Evolutionary conservation across 164 flowering plant genomes (phyloP), one percentile per base, ranked within the genome.

Genomic region (Magnolia changhungtana): DNA sequence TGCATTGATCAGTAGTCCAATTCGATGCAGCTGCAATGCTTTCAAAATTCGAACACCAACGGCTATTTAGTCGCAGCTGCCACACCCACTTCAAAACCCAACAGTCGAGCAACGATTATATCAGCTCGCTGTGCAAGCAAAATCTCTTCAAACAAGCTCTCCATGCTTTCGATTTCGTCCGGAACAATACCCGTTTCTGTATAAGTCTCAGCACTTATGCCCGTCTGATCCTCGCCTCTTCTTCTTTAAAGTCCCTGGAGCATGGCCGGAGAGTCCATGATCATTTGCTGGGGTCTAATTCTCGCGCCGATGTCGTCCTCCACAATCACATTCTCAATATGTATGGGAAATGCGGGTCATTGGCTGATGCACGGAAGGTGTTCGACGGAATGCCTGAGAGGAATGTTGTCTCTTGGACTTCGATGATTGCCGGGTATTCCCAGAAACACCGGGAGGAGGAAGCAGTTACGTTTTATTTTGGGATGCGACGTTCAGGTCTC

Each of bases 391-490:
- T 91, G 90, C 76, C 72, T 3, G 81, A 82, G 27, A 71, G 84
- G 71, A 89, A 91, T 86, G 78, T 84, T 58, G 92, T 92, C 61
- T 86, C 91, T 74, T 92, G 94, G 92, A 88, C 91, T 75, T 82
- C 90, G 21, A 70, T 90, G 80, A 90, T 92, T 77, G 87, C 94
- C 71, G 92, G 87, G 67, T 90, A 85, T 72, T 77, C 94, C 8
- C 92, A 88, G 78, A 86, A 87, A 72, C 81, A 79, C 8, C 74
- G 58, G 70, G 89, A 80, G 31, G 49, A 61, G 50, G 86, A 86
- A 49, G 92, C 96, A 6, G 49, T 90, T 18, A 66, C 73, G 13
- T 71, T 86, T 79, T 91, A 84, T 77, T 10, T 78, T 20, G 61
- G 78, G 66, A 90, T 91, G 96, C 78, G 72, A 31, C 81, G 73